Evolutionary conservation across 805 yeast genomes (phyloP).

Genomic region (Scheffersomyces amazonensis): DNA sequence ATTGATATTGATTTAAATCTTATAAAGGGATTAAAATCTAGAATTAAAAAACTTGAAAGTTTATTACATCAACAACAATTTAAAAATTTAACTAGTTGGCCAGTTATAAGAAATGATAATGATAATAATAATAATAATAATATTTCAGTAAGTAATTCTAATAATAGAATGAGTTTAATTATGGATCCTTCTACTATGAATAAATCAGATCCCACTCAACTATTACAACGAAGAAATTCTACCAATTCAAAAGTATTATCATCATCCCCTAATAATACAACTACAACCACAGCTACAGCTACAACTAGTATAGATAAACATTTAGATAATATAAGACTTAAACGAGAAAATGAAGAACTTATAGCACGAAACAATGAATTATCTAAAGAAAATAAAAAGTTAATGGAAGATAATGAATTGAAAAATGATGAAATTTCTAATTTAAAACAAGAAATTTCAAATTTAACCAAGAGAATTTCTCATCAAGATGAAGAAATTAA

Average conservation of each 20-base stretch:
- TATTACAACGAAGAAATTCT: constrained; percentile 19
- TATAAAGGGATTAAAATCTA: constrained; percentile 60
- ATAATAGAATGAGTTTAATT: constrained; percentile 15
- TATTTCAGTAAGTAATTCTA: background rate
- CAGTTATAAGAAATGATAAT: constrained; percentile 23
- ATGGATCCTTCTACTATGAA: constrained; percentile 10
- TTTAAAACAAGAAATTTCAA: constrained; percentile 2
- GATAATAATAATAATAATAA: constrained; percentile 9
- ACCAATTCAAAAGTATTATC: background rate
- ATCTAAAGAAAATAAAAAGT: constrained; percentile 10
- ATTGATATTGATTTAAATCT: constrained; percentile 35
- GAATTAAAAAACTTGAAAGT: constrained; percentile 76
- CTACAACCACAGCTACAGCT: constrained; percentile 20
- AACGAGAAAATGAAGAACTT: constrained; percentile 25
- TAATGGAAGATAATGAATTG: constrained; percentile 8
- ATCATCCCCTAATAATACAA: constrained; percentile 3
- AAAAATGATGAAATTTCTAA: constrained; percentile 1
- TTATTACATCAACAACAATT: constrained; percentile 72
- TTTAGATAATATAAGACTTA: constrained; percentile 37
- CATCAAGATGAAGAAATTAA: background rate
- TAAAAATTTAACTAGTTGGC: constrained; percentile 49
- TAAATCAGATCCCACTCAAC: constrained; percentile 21
- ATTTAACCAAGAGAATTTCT: constrained; percentile 4
- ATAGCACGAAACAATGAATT: no score
- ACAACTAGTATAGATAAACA: constrained; percentile 41